Conservation (phyloP, 805 yeast species). For the Spathaspora gorwiae region DNA sequence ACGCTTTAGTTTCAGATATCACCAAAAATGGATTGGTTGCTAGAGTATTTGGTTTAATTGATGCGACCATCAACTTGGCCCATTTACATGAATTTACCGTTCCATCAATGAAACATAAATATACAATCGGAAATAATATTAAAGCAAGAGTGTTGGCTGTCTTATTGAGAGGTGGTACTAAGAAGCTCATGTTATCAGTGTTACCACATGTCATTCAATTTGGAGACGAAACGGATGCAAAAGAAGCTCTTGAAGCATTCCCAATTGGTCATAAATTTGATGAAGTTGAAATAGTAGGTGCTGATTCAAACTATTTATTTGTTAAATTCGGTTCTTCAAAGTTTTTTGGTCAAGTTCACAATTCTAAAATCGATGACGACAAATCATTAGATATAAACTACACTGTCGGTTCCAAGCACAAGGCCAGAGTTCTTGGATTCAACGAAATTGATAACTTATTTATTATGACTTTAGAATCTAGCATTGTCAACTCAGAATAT, state of each 20-base stretch:
- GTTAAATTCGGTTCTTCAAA: conserved; percentile 52
- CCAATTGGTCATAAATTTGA: conserved; percentile 74
- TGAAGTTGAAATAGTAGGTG: conserved; percentile 54
- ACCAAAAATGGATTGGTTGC: conserved; percentile 61
- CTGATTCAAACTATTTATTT: conserved; percentile 53
- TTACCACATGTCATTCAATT: conserved; percentile 49
- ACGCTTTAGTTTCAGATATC: conserved; percentile 62
- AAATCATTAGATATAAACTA: conserved; percentile 45
- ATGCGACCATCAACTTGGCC: conserved; percentile 64
- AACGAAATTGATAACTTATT: conserved; percentile 63
- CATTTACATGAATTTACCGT: conserved; percentile 52
- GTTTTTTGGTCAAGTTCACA: conserved; percentile 68
- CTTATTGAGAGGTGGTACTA: conserved; percentile 44
- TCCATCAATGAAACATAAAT: conserved; percentile 54
- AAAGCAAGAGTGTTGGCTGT: conserved; percentile 70
- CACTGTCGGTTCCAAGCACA: conserved; percentile 60
- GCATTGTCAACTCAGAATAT: conserved; percentile 58
- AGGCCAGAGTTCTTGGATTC: conserved; percentile 74
- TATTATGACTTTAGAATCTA: conserved; percentile 65
- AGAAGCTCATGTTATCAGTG: conserved; percentile 60
- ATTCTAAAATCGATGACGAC: conserved; percentile 59
- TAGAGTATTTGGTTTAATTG: conserved; percentile 69
- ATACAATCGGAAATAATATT: conserved; percentile 60
- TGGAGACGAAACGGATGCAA: conserved; percentile 13
- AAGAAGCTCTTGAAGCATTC: conserved; percentile 52